Percentiles rank a stretch among this genome's conserved stretches.
Evolutionary conservation across 495 filamentous ascomycete species (phyloP).

Genomic region (Talaromyces borbonicus): DNA sequence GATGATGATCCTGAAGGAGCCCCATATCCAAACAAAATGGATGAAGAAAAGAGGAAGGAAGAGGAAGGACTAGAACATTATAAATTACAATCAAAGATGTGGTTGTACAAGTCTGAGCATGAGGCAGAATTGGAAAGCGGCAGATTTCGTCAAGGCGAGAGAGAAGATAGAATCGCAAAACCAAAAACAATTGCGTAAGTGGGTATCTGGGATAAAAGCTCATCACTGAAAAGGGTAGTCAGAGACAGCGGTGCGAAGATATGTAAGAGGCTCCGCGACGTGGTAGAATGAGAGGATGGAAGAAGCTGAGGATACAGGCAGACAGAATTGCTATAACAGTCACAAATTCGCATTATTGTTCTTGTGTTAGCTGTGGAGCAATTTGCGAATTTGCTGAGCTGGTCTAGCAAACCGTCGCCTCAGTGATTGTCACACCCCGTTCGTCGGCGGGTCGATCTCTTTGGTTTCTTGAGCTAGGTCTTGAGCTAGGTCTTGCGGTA

Average conservation of each 20-base stretch:
- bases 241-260: background rate
- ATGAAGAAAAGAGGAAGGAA: background rate
- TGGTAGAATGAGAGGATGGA: background rate
- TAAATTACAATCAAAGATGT: background rate
- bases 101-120: no score
- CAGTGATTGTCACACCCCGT: constrained; percentile 2
- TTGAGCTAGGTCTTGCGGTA: background rate
- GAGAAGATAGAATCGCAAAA: background rate
- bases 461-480: background rate
- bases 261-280: no score
- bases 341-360: background rate
- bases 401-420: background rate
- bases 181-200: background rate
- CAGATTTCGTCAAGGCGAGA: no score
- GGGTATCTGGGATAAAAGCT: constrained; percentile 6
- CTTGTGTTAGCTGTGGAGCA: background rate
- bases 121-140: no score
- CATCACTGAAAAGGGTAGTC: background rate
- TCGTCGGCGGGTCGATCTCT: background rate
- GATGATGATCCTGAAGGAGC: no score
- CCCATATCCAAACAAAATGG: no score
- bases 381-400: background rate
- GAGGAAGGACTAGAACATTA: background rate
- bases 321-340: background rate
- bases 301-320: background rate